Percentiles rank a stretch among this genome's conserved stretches.
Conservation (phyloP, 2,329 filamentous ascomycete species). For the Ophiostoma quercus region DNA sequence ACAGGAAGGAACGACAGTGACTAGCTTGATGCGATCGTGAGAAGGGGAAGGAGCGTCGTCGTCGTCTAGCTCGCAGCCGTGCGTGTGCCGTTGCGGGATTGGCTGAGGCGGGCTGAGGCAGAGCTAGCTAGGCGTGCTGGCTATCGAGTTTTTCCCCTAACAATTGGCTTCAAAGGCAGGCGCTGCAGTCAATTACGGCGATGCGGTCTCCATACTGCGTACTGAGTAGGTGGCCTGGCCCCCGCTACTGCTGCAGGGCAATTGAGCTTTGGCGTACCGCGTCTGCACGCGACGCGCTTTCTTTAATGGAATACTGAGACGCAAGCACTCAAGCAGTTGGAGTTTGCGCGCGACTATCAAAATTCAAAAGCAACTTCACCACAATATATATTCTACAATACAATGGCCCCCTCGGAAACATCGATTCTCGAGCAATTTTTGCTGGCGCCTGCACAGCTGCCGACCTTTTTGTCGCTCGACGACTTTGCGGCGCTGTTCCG, state of each 20-base stretch:
- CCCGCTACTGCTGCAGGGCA: background rate
- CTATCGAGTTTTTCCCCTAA: background rate
- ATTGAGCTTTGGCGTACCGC: constrained; percentile 17
- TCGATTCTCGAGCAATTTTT: constrained; percentile 74
- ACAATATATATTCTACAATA: background rate
- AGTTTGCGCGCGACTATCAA: too few species aligned
- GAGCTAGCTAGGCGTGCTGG: background rate
- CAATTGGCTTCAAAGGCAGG: background rate
- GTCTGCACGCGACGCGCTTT: constrained; percentile 23
- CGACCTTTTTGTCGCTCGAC: constrained; percentile 65
- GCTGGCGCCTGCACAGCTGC: constrained; percentile 67
- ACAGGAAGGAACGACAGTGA: background rate
- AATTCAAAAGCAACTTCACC: too few species aligned
- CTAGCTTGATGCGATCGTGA: background rate
- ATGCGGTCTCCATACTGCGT: background rate
- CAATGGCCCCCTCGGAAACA: constrained; percentile 45
- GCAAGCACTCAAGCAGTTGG: background rate
- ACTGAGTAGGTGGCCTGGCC: background rate
- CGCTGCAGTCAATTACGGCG: background rate
- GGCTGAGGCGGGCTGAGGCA: constrained; percentile 4
- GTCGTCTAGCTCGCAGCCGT: background rate
- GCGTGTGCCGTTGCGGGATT: background rate
- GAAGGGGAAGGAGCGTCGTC: background rate
- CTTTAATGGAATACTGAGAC: background rate
- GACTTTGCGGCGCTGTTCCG: constrained; percentile 73